Base-by-base conservation (phyloP, 2,329 filamentous ascomycete species). In the Endoconidiophora laricicola region DNA sequence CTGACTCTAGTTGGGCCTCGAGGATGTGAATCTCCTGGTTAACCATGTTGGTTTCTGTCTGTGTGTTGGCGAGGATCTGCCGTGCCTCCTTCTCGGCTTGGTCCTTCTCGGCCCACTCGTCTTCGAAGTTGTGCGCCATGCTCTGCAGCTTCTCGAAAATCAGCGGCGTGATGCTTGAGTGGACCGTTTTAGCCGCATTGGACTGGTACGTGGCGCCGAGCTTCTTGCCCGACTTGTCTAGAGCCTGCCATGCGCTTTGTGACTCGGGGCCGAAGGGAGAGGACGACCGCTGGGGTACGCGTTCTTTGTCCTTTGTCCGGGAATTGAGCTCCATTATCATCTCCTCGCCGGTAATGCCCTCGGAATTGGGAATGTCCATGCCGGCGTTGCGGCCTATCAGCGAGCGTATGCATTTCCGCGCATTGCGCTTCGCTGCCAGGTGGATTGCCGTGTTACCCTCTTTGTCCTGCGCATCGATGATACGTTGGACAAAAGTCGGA, bases 381-480 rank as follows among this genome's bases (percentile, higher is more conserved):
- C 81, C 78, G 3, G 88, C 88, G 54, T 88, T 86, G 46, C 90
- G 81, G 33, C 79, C 79, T 62, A 88, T 64, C 69, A 86, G 64
- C 69, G 80, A 71, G 66, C 91, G 83, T 50, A 94, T 81, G 56
- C 88, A 93, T 58, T 96, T 94, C 42, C 87, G 80, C 16, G 90
- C 86, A 50, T 87, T 86, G 52, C 86, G 81, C 59, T 87, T 80
- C 7, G 90, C 86, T 0, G 79, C 78, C 6, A 83, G 67, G 54
- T 82, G 79, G 47, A 82, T 64, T 2, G 91, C 88, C 0, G 91
- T 96, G 62, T 98, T 93, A 39, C 90, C 90, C 39, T 87, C 81
- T 24, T 80, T 70, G 62, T 98, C 90, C 60, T 87, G 84, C 6
- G 79, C 74, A 58, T 94, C 86, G 9, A 98, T 69, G 9, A 96